These are phyloP conservation scores for Diaporthe vaccinii DNA, from an alignment of 2,329 filamentous ascomycete species.

Conservation along the genomic window DNA sequence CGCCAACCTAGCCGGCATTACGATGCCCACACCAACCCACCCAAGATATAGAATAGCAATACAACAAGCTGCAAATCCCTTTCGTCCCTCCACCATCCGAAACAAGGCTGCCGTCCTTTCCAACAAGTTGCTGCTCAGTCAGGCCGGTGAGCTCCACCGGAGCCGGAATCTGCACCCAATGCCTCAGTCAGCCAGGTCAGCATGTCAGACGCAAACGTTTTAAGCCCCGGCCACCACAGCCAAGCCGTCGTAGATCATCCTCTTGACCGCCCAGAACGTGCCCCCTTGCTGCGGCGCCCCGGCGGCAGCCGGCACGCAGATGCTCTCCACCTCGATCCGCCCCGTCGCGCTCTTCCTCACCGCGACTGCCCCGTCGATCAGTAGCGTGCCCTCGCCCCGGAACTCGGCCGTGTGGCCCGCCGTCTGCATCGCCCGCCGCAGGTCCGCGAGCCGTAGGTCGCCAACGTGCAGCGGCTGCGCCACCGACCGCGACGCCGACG, in stretches of 20 bases:
- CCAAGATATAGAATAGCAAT: slow-evolving; percentile 19
- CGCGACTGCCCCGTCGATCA: slow-evolving; percentile 89
- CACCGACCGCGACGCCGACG: slow-evolving; percentile 80
- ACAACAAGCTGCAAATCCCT: slow-evolving; percentile 5
- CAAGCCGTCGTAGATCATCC: slow-evolving; percentile 92
- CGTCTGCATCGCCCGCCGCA: slow-evolving; percentile 85
- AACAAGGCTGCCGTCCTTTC: slow-evolving; percentile 1
- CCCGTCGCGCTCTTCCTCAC: slow-evolving; percentile 91
- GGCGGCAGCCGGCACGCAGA: slow-evolving; percentile 66
- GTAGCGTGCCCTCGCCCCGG: slow-evolving; percentile 89
- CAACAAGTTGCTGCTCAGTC: background rate
- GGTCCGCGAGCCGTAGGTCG: slow-evolving; percentile 88
- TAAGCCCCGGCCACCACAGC: slow-evolving; percentile 87
- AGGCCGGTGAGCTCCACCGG: background rate
- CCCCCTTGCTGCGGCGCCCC: slow-evolving; percentile 64
- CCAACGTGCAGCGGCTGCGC: slow-evolving; percentile 94
- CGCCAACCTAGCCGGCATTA: slow-evolving; percentile 1
- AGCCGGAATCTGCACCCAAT: background rate
- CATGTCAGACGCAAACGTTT: slow-evolving; percentile 35
- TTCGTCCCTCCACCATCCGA: background rate
- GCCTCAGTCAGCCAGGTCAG: background rate
- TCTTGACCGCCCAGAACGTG: slow-evolving; percentile 89
- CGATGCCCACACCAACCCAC: slow-evolving; percentile 12
- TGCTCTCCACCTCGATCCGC: slow-evolving; percentile 87
- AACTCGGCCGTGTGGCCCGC: slow-evolving; percentile 92